Evolutionary conservation across 2,329 filamentous ascomycete genomes (phyloP), one percentile per base, ranked within the genome.

Genomic region (Claviceps capensis): DNA sequence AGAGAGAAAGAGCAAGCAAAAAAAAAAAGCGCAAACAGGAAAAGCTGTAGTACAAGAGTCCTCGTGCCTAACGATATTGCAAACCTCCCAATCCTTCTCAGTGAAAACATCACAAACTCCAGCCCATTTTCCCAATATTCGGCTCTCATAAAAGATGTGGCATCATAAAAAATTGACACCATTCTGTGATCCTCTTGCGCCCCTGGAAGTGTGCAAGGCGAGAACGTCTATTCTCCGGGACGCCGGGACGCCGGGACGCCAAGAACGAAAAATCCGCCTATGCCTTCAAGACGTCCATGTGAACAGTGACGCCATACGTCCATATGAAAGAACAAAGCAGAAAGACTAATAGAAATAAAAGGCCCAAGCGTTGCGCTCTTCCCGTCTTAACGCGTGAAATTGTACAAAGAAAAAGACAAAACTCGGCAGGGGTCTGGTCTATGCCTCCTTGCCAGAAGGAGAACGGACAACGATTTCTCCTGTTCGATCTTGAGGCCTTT

Each of bases 391-490:
- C 16, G 48, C 34, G 22, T 41, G 11, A 22, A 9, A 19, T 51
- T 11, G 49, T 41, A n/a, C 41, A 23, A 46, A 26, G 4, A 2
- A 43, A 43, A 23, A 16, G 11, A 22, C 2, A 14, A 9, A 43
- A 13, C 17, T 13, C 22, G 26, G 36, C 6, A n/a, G 4, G 13
- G 7, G 38, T 37, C 50, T 45, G 7, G 38, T 37, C 50, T 45
- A 54, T 4, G 36, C 13, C 19, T 55, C 52, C 50, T 54, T 54
- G 36, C 49, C 48, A 4, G 49, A 26, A 2, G 51, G 47, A 4
- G 51, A 53, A 11, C 51, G 49, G 16, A 52, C 55, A 48, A 55
- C 55, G 17, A 53, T 51, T 19, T 54, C 54, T 22, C 47, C 51
- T 16, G 48, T 14, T 47, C 37, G 44, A 6, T 59, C 34, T 40